These are phyloP conservation scores for Huiozyma naganishii DNA, from an alignment of 805 yeast species.

Conservation along the genomic window DNA sequence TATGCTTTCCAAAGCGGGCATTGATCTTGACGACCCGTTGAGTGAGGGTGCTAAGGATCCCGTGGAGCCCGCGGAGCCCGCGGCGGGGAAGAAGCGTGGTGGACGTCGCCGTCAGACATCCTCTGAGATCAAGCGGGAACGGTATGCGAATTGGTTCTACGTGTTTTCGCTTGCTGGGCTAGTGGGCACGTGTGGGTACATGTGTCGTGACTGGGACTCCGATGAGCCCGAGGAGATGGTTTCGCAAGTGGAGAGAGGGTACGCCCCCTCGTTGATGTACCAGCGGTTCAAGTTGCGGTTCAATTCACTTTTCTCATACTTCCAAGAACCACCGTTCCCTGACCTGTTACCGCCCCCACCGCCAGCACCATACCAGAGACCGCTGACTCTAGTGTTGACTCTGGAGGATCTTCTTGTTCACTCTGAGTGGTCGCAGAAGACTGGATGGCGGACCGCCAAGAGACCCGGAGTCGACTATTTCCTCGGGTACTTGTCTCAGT, in stretches of 20 bases:
- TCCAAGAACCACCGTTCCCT: constrained; percentile 89
- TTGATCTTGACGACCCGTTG: constrained; percentile 40
- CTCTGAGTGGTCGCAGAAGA: constrained; percentile 80
- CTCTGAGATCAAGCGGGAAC: constrained; percentile 73
- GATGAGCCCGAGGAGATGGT: constrained; percentile 54
- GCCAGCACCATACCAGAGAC: constrained; percentile 85
- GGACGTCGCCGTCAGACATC: constrained; percentile 56
- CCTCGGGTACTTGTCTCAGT: constrained; percentile 85
- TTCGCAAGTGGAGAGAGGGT: constrained; percentile 52
- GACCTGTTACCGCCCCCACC: constrained; percentile 87
- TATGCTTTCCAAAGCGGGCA: constrained; percentile 72
- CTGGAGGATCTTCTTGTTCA: constrained; percentile 87
- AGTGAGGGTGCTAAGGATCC: constrained; percentile 13
- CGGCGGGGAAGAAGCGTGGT: constrained; percentile 18
- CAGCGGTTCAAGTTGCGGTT: constrained; percentile 62
- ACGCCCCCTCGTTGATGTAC: constrained; percentile 52
- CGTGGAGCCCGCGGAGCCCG: constrained; percentile 7
- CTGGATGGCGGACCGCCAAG: constrained; percentile 98
- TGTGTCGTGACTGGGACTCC: constrained; percentile 80
- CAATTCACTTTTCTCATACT: constrained; percentile 64
- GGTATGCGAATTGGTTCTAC: constrained; percentile 66
- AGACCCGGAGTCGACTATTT: constrained; percentile 98
- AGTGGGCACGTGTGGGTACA: constrained; percentile 48
- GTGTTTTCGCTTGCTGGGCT: constrained; percentile 38
- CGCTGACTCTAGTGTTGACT: constrained; percentile 78